These are phyloP conservation scores for Penicillium thymicola DNA, from an alignment of 2,329 filamentous ascomycete genomes.

Conservation along the genomic window DNA sequence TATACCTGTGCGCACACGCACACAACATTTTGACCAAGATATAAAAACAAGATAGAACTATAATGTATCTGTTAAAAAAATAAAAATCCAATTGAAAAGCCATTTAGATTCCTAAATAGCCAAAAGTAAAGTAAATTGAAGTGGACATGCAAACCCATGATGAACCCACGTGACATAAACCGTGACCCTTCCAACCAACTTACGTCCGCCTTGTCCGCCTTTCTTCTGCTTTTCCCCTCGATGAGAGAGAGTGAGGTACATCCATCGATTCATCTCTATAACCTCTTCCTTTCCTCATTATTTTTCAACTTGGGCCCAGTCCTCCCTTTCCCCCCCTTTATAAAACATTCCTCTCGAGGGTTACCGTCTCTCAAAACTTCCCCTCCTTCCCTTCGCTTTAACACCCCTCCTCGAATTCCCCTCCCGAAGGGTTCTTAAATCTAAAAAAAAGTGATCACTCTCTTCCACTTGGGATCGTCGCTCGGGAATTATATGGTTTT, in stretches of 20 bases:
- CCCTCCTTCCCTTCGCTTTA: constrained; percentile 26
- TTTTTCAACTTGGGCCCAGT: not conserved
- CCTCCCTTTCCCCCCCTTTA: not conserved
- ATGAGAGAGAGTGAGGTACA: constrained; percentile 20
- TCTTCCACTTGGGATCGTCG: constrained; percentile 20
- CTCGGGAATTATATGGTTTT: constrained; percentile 6
- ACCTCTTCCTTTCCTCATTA: constrained; percentile 1
- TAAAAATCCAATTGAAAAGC: not conserved
- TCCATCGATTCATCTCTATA: constrained; percentile 19
- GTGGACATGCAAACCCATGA: constrained; percentile 29
- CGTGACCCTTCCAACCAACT: constrained; percentile 26
- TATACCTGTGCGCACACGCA: not conserved
- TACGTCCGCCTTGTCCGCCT: constrained; percentile 16
- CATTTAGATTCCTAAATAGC: not conserved
- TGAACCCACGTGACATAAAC: constrained; percentile 36
- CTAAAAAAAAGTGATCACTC: constrained; percentile 17
- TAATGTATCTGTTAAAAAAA: not conserved
- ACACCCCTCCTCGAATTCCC: constrained; percentile 21
- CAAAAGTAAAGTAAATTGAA: not conserved
- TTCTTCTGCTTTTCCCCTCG: constrained; percentile 28
- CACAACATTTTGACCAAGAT: not conserved
- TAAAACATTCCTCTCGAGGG: constrained; percentile 7
- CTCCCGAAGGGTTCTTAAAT: constrained; percentile 14
- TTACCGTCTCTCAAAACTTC: constrained; percentile 13
- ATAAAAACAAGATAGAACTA: not conserved